These are phyloP conservation scores for Malania oleifera DNA, from an alignment of 164 flowering plant genomes.

Conservation along the genomic window DNA sequence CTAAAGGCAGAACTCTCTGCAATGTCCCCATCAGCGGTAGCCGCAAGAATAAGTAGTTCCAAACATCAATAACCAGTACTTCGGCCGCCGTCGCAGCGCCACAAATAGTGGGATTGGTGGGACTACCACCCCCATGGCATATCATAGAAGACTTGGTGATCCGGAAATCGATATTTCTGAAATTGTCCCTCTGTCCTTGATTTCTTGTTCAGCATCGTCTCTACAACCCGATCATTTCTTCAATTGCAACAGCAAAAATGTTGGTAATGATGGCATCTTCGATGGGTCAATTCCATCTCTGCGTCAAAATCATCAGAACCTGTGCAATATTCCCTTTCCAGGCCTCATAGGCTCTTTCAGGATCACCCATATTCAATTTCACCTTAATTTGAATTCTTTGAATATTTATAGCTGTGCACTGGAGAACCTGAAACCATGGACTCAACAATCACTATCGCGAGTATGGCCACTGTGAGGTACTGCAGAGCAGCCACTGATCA, in stretches of 20 bases:
- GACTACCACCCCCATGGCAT: background rate
- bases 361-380: constrained; percentile 20
- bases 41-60: constrained; percentile 62
- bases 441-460: constrained; percentile 15
- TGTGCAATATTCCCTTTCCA: constrained; percentile 19
- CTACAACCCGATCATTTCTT: constrained; percentile 7
- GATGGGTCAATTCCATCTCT: constrained; percentile 11
- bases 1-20: constrained; percentile 74
- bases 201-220: constrained; percentile 14
- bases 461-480: constrained; percentile 13
- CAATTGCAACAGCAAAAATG: constrained; percentile 10
- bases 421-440: constrained; percentile 14
- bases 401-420: constrained; percentile 18
- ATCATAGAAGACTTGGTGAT: constrained; percentile 13
- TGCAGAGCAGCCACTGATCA: background rate
- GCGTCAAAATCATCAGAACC: constrained; percentile 8
- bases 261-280: constrained; percentile 9
- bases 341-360: constrained; percentile 27
- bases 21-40: constrained; percentile 82
- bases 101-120: background rate
- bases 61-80: constrained; percentile 19
- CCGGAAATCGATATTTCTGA: constrained; percentile 24
- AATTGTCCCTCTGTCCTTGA: constrained; percentile 20
- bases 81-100: constrained; percentile 12
- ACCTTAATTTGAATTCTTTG: constrained; percentile 17